These are phyloP conservation scores for Cladophialophora carrionii DNA, from an alignment of 2,329 filamentous ascomycete species.

Conservation along the genomic window DNA sequence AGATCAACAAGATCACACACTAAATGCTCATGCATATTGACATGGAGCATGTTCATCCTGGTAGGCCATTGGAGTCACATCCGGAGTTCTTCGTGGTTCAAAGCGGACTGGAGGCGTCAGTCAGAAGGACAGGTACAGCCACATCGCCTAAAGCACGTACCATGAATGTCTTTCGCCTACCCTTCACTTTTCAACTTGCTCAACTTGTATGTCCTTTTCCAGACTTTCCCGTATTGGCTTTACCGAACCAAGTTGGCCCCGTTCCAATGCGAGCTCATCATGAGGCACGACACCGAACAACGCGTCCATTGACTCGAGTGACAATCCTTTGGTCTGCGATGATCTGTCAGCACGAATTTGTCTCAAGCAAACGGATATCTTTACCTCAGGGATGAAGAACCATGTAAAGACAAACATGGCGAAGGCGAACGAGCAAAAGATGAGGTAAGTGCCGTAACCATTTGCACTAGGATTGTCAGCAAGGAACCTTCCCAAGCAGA, in stretches of 20 bases:
- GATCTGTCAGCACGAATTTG: not conserved
- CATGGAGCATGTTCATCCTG: constrained; percentile 57
- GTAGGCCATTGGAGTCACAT: constrained; percentile 56
- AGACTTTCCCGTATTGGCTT: constrained; percentile 17
- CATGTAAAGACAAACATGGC: constrained; percentile 68
- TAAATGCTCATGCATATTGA: constrained; percentile 58
- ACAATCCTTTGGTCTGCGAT: constrained; percentile 12
- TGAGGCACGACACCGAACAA: constrained; percentile 26
- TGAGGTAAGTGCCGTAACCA: constrained; percentile 65
- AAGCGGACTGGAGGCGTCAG: constrained; percentile 57
- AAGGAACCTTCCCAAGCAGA: not conserved
- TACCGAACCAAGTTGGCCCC: constrained; percentile 18
- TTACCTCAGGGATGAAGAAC: constrained; percentile 72
- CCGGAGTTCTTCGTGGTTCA: constrained; percentile 65
- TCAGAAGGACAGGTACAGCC: constrained; percentile 36
- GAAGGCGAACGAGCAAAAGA: constrained; percentile 68
- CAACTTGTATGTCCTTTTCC: constrained; percentile 23
- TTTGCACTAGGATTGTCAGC: constrained; percentile 37
- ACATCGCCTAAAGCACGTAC: not conserved
- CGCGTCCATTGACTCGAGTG: constrained; percentile 25
- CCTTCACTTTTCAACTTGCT: constrained; percentile 17
- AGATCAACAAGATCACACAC: constrained; percentile 63
- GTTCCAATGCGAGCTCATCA: constrained; percentile 17
- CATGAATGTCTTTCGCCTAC: not conserved
- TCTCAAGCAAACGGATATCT: constrained; percentile 47